Base-by-base conservation (phyloP, 2,329 filamentous ascomycete genomes). In the Colletotrichum spinosum region DNA sequence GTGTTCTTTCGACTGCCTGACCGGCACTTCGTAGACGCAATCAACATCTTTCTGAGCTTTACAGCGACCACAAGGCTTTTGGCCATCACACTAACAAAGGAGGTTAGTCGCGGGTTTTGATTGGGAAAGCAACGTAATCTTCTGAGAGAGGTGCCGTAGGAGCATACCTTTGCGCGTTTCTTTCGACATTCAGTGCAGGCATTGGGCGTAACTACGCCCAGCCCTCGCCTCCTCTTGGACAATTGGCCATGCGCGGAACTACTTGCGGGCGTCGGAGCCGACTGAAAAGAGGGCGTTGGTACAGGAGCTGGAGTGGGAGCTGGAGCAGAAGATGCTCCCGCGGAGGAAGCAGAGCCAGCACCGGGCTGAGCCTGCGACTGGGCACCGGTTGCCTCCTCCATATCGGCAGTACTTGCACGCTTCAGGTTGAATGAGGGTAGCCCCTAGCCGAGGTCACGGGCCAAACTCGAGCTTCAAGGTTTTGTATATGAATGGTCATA, bases 1-100 rank as follows among this genome's bases (percentile, higher is more conserved):
- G 56, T 84, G 83, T 66, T 89, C 87, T 67, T 90, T 90, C 10
- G 87, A 89, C 69, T 89, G 87, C 49, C 88, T 86, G 6, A 90
- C 83, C 0, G 87, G 88, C 8, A 88, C 72, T 69, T 90, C 86
- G 76, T 90, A 90, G 33, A 88, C 72, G 67, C 88, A 90, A 33
- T 88, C 82, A 44, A 82, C 75, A 38, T 84, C 83, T 58, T 83
- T 84, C 67, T 89, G 86, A 0, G 76, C 68, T 63, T 78, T 81
- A 75, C 88, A 90, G 66, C 88, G 80, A 39, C 80, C 79, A 68
- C 86, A 88, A 3, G 86, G 87, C 37, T 72, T 80, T 53, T 83
- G 78, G 7, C 88, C 88, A 70, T 90, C 87, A 70, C 88, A 90
- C 86, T 88, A 53, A 46, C 44, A 44, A 7, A 41, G 17, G 15